Percentiles rank a stretch among this genome's conserved stretches.
phyloP scores from a whole-genome alignment of 177 flowering plant species.

The Telopea speciosissima region DNA sequence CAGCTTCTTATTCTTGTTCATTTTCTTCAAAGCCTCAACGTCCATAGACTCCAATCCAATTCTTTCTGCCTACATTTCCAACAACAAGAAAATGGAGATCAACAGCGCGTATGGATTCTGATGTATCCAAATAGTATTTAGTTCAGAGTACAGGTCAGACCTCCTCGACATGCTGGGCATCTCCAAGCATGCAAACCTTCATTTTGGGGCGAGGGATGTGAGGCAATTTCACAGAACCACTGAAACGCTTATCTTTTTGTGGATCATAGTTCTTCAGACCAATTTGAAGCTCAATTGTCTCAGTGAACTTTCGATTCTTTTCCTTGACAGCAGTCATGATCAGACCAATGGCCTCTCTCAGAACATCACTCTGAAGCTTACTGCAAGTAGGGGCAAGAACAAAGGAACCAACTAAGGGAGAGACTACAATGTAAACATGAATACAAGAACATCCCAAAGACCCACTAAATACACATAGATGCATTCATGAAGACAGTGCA shows the following conservation, averaged over 20 bases:
- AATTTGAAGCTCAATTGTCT: conserved; percentile 22
- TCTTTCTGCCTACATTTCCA: conserved; percentile 16
- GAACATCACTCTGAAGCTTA: conserved; percentile 23
- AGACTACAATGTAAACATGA: too few species aligned
- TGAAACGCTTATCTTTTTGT: conserved; percentile 1
- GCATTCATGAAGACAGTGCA: too few species aligned
- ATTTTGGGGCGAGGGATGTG: conserved; percentile 39
- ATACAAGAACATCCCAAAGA: too few species aligned
- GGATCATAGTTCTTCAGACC: conserved; percentile 22
- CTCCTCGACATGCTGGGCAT: conserved; percentile 45
- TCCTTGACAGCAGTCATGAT: conserved; percentile 17
- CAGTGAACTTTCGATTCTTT: conserved; percentile 18
- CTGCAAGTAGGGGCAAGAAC: conserved; percentile 8
- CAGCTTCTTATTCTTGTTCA: conserved; percentile 11
- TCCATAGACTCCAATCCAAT: conserved; percentile 23
- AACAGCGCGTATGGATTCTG: too few species aligned
- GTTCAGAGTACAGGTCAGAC: not conserved
- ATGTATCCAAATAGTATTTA: too few species aligned
- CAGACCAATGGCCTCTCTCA: conserved; percentile 21
- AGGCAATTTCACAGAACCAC: conserved; percentile 15
- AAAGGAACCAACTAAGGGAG: too few species aligned
- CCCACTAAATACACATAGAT: too few species aligned
- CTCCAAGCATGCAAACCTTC: conserved; percentile 47
- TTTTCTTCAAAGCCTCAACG: conserved; percentile 17
- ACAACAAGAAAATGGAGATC: not conserved